Evolutionary conservation across 1,284 basidiomycete species (phyloP).

Genomic region (Ustilago cynodontis): DNA sequence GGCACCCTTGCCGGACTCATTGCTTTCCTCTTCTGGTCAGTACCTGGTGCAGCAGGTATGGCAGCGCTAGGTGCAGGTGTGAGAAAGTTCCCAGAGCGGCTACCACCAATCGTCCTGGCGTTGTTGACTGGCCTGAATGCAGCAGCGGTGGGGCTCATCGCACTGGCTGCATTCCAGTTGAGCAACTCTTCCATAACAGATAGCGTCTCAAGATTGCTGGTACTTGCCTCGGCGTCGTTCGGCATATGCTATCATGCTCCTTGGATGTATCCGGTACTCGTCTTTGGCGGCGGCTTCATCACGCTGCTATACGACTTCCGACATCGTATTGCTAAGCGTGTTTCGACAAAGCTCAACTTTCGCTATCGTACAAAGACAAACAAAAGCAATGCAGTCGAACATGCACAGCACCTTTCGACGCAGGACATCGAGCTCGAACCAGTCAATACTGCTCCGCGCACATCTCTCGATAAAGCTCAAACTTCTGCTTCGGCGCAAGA

Average conservation of each 20-base stretch:
- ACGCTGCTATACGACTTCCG: constrained; percentile 69
- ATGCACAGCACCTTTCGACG: constrained; percentile 1
- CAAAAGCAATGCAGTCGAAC: background rate
- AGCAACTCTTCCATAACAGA: constrained; percentile 74
- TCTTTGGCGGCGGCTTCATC: constrained; percentile 67
- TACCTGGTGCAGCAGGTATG: constrained; percentile 75
- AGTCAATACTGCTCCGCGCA: background rate
- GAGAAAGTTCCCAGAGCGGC: constrained; percentile 71
- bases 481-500: constrained; percentile 14
- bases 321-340: constrained; percentile 10
- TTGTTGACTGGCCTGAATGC: constrained; percentile 76
- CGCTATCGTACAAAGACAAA: background rate
- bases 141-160: constrained; percentile 75
- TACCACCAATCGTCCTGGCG: constrained; percentile 74
- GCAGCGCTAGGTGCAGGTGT: constrained; percentile 74
- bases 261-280: constrained; percentile 71
- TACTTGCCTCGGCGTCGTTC: constrained; percentile 73
- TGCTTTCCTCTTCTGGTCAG: constrained; percentile 71
- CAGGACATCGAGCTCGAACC: constrained; percentile 54
- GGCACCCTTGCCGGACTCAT: constrained; percentile 70
- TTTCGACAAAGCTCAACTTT: constrained; percentile 5
- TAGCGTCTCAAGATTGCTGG: constrained; percentile 72
- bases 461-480: constrained; percentile 18
- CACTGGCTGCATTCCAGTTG: constrained; percentile 75
- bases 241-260: constrained; percentile 74